Base-by-base conservation (phyloP, 2,329 filamentous ascomycete genomes). In the Penicillium sp. region DNA sequence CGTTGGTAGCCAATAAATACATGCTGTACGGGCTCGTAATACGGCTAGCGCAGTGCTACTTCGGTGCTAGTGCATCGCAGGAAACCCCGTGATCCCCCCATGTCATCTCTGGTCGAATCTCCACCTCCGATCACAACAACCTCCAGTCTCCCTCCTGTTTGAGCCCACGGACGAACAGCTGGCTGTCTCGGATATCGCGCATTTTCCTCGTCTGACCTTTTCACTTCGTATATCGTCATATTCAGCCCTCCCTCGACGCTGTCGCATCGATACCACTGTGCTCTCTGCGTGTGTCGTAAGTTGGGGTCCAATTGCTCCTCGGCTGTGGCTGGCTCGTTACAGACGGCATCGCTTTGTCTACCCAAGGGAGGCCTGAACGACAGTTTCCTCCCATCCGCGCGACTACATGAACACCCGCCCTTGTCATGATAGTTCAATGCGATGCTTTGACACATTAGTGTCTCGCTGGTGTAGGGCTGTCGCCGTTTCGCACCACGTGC, bases 291-390 rank as follows among this genome's bases (percentile, higher is more conserved):
- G 38, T 20, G 23, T 43, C 40, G 9, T 5, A 43, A 30, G 11
- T 55, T 55, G 52, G 52, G 52, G 52, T 48, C 52, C 52, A 48
- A 47, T 54, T 54, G 30, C 40, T 43, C 20, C 26, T n/a, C 52
- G 30, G 33, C 45, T 55, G 52, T 40, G 52, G 45, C 52, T 55
- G 24, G 43, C 20, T 28, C 45, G 45, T 47, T 26, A 42, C 40
- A 53, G 33, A 52, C 35, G 42, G 47, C 20, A 20, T 5, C 7
- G 21, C n/a, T 48, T 16, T 38, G 46, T 26, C 46, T 26, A 14
- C 35, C 40, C 23, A 38, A 51, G 48, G 48, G 35, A 42, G 21
- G 16, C 26, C 35, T 21, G n/a, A 5, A 43, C n/a, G 28, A 14
- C 3, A 18, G 28, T 47, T 53, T 46, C 30, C 23, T 55, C 42